Base-by-base conservation (phyloP, 805 yeast genomes). In the Candida sanyiensis region DNA sequence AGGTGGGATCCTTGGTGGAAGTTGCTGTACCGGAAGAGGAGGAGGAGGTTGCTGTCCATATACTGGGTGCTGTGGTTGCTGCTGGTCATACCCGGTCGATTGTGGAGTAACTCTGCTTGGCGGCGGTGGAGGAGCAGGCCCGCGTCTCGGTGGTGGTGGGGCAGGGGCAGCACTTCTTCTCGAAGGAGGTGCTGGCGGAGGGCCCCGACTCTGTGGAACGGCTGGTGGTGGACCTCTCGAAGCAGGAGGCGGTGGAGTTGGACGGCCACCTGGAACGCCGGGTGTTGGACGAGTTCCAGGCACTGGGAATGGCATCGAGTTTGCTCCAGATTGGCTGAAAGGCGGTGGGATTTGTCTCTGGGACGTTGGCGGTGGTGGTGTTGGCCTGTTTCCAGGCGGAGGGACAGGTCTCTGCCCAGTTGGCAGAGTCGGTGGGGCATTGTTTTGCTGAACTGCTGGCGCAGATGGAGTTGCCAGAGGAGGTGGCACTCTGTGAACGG, bases 191-290 rank as follows among this genome's bases (percentile, higher is more conserved):
- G 51, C 46, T 7, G 52, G 54, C 7, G 54, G 53, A n/a, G 48
- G 42, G 12, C 37, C 43, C 43, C 55, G 39, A 5, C 34, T 38
- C 20, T 43, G 46, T 7, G 50, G 40, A 5, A 38, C 45, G 11
- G 40, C 26, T 30, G 44, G 39, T 16, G 36, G 32, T 22, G 38
- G 37, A 15, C 38, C 40, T 20, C 64, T 55, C 15, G 62, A 62
- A 7, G 62, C 62, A 12, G 63, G 58, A 7, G 58, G 40, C 12
- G 46, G 40, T 20, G 52, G 47, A 15, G 42, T 37, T 6, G 50
- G 42, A 18, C 44, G 37, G 11, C 35, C 44, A 19, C 42, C 42
- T 8, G 32, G 10, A 20, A 46, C 39, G 13, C 32, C 32, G 13
- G 42, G 37, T 19, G 44, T 31, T 13, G 44, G 41, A 9, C 34